Evolutionary conservation across 2,329 filamentous ascomycete genomes (phyloP).

Genomic region (Sphaerulina populicola): DNA sequence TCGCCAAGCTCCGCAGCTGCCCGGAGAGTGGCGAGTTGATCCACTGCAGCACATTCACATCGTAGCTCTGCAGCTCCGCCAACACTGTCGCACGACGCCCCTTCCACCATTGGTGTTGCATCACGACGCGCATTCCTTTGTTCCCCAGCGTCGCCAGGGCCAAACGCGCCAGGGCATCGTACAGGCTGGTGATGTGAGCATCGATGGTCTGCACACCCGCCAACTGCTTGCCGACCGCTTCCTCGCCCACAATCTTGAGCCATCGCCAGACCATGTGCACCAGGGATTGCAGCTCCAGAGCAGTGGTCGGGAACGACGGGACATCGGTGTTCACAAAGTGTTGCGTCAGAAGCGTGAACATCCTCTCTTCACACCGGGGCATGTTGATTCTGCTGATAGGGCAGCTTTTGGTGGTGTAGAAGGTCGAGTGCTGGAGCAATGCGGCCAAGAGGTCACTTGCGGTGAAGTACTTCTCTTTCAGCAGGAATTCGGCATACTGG

Average conservation of each 20-base stretch:
- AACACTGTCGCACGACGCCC: slow-evolving; percentile 22
- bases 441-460: slow-evolving; percentile 26
- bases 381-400: slow-evolving; percentile 14
- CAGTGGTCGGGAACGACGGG: slow-evolving; percentile 16
- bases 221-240: slow-evolving; percentile 28
- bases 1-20: slow-evolving; percentile 26
- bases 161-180: slow-evolving; percentile 30
- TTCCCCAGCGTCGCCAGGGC: slow-evolving; percentile 27
- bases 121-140: slow-evolving; percentile 20
- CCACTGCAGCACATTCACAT: slow-evolving; percentile 30
- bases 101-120: slow-evolving; percentile 29
- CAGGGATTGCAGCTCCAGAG: slow-evolving; percentile 17
- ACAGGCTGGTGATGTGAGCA: slow-evolving; percentile 21
- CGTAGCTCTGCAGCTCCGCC: slow-evolving; percentile 28
- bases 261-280: slow-evolving; percentile 26
- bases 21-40: slow-evolving; percentile 28
- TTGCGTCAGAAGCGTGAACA: slow-evolving; percentile 27
- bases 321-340: slow-evolving; percentile 21
- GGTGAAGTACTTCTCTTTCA: slow-evolving; percentile 21
- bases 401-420: slow-evolving; percentile 3
- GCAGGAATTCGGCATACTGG: slow-evolving; percentile 24
- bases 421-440: slow-evolving; percentile 26
- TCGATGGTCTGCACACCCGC: slow-evolving; percentile 26
- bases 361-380: slow-evolving; percentile 29
- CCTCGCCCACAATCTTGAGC: slow-evolving; percentile 25